Evolutionary conservation across 352 stramenopile genomes (phyloP).

Genomic region (Pythium insidiosum): DNA sequence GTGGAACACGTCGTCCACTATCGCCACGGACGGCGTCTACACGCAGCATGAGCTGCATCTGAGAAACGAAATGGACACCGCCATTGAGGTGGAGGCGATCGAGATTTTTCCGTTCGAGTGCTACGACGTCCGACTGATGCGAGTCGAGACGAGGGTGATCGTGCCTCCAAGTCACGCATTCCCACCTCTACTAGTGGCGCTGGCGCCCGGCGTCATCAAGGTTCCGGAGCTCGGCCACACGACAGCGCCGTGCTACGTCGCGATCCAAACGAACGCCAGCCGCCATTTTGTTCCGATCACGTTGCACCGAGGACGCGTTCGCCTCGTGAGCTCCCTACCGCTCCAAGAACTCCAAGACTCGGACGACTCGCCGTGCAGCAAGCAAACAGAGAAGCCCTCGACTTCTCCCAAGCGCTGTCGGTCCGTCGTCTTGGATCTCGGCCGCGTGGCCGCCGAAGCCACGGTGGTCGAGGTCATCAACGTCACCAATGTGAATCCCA

Average conservation of each 20-base stretch:
- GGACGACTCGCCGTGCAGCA: not conserved
- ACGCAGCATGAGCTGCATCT: not conserved
- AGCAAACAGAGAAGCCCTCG: not conserved
- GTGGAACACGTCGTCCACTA: not conserved
- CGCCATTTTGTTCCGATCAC: conserved; percentile 8
- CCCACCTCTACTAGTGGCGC: no score
- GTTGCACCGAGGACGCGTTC: not conserved
- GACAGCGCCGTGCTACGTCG: conserved; percentile 7
- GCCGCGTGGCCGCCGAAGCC: conserved; percentile 22
- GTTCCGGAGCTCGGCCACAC: no score
- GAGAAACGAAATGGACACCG: conserved; percentile 14
- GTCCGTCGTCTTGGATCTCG: conserved; percentile 31
- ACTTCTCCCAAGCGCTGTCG: conserved; percentile 22
- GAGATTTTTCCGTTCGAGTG: not conserved
- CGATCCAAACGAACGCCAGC: conserved; percentile 11
- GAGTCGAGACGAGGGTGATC: no score
- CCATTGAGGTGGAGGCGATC: not conserved
- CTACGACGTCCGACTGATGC: no score
- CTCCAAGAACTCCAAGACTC: not conserved
- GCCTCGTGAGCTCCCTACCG: not conserved
- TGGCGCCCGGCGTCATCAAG: no score
- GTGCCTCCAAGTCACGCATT: no score
- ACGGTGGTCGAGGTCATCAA: conserved; percentile 24
- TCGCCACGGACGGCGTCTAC: not conserved
- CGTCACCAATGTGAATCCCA: conserved; percentile 39